A percentile compares a stretch with the other conserved stretches of the same genome.
These are phyloP conservation scores for Dothidotthia symphoricarpi DNA, from an alignment of 2,329 filamentous ascomycete species.

Conservation along the genomic window DNA sequence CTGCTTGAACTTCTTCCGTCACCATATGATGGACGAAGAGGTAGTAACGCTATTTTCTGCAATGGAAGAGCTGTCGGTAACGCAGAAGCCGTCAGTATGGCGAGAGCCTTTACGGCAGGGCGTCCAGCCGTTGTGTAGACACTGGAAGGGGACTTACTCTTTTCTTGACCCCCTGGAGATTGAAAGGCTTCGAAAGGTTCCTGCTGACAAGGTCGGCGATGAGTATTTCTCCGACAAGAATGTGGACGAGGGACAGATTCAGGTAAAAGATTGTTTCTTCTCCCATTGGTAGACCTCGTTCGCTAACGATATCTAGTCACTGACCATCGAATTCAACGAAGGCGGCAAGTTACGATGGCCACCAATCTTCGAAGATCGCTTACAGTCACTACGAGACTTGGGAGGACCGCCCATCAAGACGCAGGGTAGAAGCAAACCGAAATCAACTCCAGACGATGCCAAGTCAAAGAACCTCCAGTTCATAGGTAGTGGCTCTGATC, in stretches of 20 bases:
- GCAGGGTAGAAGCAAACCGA: slow-evolving; percentile 10
- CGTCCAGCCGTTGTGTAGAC: slow-evolving; percentile 38
- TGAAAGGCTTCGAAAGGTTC: slow-evolving; percentile 13
- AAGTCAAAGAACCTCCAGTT: slow-evolving; percentile 34
- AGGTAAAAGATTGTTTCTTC: slow-evolving; percentile 17
- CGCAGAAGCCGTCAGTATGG: slow-evolving; percentile 48
- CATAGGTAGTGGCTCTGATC: slow-evolving; percentile 41
- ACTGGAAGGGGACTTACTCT: slow-evolving; percentile 55
- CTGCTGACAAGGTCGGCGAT: slow-evolving; percentile 20
- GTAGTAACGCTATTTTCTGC: slow-evolving; percentile 40
- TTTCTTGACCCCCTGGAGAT: slow-evolving; percentile 35
- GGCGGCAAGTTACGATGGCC: slow-evolving; percentile 38
- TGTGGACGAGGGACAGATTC: slow-evolving; percentile 29
- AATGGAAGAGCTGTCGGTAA: slow-evolving; percentile 37
- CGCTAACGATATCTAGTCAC: slow-evolving; percentile 27
- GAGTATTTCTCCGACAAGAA: slow-evolving; percentile 33
- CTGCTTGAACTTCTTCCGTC: slow-evolving; percentile 54
- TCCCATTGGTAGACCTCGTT: neutral
- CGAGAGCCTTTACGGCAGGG: slow-evolving; percentile 36
- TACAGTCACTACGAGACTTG: slow-evolving; percentile 36
- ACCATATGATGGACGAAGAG: slow-evolving; percentile 46
- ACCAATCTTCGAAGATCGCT: slow-evolving; percentile 41
- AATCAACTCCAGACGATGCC: neutral
- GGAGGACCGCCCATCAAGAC: slow-evolving; percentile 6
- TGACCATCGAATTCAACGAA: slow-evolving; percentile 34